Evolutionary conservation across 148 eudicot species (phyloP).

Genomic region (Hydrangea macrophylla): DNA sequence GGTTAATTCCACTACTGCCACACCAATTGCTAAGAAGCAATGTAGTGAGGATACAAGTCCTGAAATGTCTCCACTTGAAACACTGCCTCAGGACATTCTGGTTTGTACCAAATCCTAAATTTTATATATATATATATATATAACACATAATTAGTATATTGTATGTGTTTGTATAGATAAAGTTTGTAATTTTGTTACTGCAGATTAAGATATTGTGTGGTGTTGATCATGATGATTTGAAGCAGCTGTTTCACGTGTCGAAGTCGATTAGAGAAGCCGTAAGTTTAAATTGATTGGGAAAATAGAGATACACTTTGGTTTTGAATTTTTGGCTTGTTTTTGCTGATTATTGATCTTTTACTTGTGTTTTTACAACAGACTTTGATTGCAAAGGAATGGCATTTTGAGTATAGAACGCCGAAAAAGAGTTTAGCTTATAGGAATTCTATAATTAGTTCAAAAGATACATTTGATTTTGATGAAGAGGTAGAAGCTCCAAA

Average conservation of each 20-base stretch:
- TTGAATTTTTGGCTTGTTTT: neutral
- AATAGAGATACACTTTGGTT: neutral
- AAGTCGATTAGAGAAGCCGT: conserved; percentile 62
- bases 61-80: conserved; percentile 42
- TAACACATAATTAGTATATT: too few species aligned
- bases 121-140: neutral
- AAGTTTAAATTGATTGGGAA: conserved; percentile 16
- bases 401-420: conserved; percentile 71
- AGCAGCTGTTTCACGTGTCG: conserved; percentile 60
- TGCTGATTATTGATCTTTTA: neutral
- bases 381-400: conserved; percentile 48
- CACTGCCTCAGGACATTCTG: conserved; percentile 74
- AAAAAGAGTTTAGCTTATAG: conserved; percentile 41
- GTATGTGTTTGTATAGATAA: neutral
- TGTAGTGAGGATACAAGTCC: conserved; percentile 10
- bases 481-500: conserved; percentile 50
- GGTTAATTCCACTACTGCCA: conserved; percentile 24
- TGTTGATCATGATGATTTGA: conserved; percentile 75
- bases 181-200: conserved; percentile 6
- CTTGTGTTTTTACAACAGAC: conserved; percentile 36
- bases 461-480: conserved; percentile 10
- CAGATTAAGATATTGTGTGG: conserved; percentile 81
- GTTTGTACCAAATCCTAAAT: conserved; percentile 25
- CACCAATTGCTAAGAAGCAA: conserved; percentile 33
- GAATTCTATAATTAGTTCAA: conserved; percentile 28